Percentiles rank a stretch among this genome's conserved stretches.
These are phyloP conservation scores for Penicillium cataractarum DNA, from an alignment of 495 filamentous ascomycete genomes.

Conservation along the genomic window DNA sequence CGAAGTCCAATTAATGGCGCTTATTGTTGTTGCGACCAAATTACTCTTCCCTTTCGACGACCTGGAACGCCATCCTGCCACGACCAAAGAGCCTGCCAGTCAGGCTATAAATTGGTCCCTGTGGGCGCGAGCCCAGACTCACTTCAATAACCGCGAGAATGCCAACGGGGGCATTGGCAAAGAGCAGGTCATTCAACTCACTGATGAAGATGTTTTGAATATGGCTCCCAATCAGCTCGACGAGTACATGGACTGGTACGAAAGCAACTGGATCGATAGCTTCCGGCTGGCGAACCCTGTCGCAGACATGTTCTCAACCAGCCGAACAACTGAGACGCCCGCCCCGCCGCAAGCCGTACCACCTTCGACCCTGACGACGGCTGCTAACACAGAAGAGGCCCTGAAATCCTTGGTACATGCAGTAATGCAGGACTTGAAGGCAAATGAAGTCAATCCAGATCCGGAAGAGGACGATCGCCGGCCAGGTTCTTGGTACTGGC, in stretches of 20 bases:
- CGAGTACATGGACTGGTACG: constrained; percentile 88
- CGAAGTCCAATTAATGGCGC: constrained; percentile 69
- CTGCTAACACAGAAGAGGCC: constrained; percentile 31
- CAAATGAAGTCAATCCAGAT: constrained; percentile 33
- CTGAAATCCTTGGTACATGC: constrained; percentile 39
- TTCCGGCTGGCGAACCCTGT: constrained; percentile 39
- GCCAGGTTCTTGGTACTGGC: constrained; percentile 59
- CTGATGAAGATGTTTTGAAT: constrained; percentile 66
- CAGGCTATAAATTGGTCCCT: constrained; percentile 69
- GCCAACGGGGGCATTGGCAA: constrained; percentile 34
- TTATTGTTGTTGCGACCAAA: constrained; percentile 80
- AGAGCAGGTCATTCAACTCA: constrained; percentile 54
- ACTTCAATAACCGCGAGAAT: constrained; percentile 37
- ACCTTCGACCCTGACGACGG: constrained; percentile 9
- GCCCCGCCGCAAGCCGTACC: constrained; percentile 7
- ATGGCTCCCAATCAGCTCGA: constrained; percentile 73
- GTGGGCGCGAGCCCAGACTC: constrained; percentile 64
- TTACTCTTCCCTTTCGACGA: constrained; percentile 76
- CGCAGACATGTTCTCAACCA: constrained; percentile 56
- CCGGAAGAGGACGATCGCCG: constrained; percentile 38
- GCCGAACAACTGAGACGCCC: constrained; percentile 22
- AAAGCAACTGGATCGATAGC: constrained; percentile 67
- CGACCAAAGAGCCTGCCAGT: constrained; percentile 60
- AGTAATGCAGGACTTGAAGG: constrained; percentile 41
- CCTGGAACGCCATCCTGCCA: constrained; percentile 57